Evolutionary conservation across 495 filamentous ascomycete genomes (phyloP).

Genomic region (Neurospora pannonica): DNA sequence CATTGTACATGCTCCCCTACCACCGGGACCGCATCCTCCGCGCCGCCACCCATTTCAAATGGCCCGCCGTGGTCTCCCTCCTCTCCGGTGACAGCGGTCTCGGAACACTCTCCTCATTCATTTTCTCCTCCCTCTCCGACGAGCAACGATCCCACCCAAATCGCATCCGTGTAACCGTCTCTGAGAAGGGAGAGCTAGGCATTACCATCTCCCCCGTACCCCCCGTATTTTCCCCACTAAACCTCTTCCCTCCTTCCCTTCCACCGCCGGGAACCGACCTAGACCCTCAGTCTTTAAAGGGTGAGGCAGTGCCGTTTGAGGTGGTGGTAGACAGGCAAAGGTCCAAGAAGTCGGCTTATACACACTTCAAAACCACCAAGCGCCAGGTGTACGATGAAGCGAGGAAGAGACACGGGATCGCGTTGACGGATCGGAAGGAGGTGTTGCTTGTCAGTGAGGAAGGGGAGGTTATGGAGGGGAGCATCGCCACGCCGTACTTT

Average conservation of each 20-base stretch:
- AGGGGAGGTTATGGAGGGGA: slow-evolving; percentile 77
- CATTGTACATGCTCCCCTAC: slow-evolving; percentile 72
- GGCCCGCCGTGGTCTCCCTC: slow-evolving; percentile 34
- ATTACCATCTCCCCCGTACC: slow-evolving; percentile 43
- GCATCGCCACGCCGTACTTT: slow-evolving; percentile 72
- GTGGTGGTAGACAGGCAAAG: slow-evolving; percentile 47
- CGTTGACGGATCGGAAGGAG: slow-evolving; percentile 47
- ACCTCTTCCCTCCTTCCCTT: slow-evolving; percentile 11
- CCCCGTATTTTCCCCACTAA: slow-evolving; percentile 21
- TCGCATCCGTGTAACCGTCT: slow-evolving; percentile 46
- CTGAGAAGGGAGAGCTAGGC: slow-evolving; percentile 36
- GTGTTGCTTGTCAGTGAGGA: slow-evolving; percentile 62
- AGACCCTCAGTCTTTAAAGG: slow-evolving; percentile 16
- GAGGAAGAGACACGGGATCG: slow-evolving; percentile 48
- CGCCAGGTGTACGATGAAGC: slow-evolving; percentile 58
- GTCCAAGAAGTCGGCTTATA: slow-evolving; percentile 52
- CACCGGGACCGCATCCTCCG: slow-evolving; percentile 71
- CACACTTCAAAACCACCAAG: slow-evolving; percentile 65
- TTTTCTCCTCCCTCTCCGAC: slow-evolving; percentile 10
- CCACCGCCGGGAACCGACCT: neutral
- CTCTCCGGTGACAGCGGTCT: slow-evolving; percentile 39
- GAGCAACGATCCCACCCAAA: slow-evolving; percentile 16
- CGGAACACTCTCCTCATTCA: slow-evolving; percentile 14
- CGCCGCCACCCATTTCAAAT: slow-evolving; percentile 62
- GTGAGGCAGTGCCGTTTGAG: slow-evolving; percentile 17